Conservation (phyloP, 2,329 filamentous ascomycete species). For the Coniochaeta hoffmannii region DNA sequence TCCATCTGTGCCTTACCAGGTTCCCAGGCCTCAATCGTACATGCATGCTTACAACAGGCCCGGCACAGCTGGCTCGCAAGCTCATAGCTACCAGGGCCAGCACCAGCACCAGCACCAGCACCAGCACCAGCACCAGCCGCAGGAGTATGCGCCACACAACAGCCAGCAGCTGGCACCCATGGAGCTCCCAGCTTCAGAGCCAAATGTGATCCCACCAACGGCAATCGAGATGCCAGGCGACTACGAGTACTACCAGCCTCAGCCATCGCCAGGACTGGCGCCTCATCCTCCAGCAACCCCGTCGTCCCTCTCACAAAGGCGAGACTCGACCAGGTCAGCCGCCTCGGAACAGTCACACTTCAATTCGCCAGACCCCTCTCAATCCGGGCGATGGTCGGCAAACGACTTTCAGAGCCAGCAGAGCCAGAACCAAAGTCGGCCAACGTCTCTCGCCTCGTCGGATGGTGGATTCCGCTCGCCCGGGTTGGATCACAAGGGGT, state of each 20-base stretch:
- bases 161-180: conserved; percentile 32
- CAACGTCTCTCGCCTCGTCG: conserved; percentile 19
- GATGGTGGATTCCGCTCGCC: conserved; percentile 29
- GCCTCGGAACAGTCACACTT: conserved; percentile 13
- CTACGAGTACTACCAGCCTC: conserved; percentile 40
- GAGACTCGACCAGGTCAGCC: conserved; percentile 19
- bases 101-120: no score
- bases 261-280: conserved; percentile 17
- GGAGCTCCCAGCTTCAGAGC: conserved; percentile 7
- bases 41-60: conserved; percentile 17
- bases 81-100: conserved; percentile 10
- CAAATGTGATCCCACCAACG: not conserved
- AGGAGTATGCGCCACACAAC: conserved; percentile 13
- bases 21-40: conserved; percentile 30
- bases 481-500: conserved; percentile 30
- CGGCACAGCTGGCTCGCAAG: conserved; percentile 22
- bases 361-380: conserved; percentile 13
- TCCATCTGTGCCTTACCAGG: conserved; percentile 29
- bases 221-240: conserved; percentile 38
- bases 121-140: conserved; percentile 14
- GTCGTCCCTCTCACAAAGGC: conserved; percentile 10
- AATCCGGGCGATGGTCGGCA: conserved; percentile 31
- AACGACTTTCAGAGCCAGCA: conserved; percentile 5
- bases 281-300: conserved; percentile 16
- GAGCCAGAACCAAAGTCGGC: conserved; percentile 24